phyloP scores from a whole-genome alignment of 805 yeast species.

The Starmerella geochares region DNA sequence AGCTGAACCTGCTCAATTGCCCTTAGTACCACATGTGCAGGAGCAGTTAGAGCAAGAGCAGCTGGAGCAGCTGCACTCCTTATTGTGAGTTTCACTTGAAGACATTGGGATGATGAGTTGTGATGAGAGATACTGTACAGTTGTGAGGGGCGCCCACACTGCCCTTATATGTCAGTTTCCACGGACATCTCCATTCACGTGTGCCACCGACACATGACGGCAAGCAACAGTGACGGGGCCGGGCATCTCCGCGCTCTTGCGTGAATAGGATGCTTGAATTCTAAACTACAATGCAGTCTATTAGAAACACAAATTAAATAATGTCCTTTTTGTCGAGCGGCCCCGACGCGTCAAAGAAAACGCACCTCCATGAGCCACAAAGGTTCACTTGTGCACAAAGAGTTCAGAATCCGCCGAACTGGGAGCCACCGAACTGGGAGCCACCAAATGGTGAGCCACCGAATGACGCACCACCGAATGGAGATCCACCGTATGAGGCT shows the following conservation, averaged over 20 bases:
- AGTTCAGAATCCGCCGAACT: slow-evolving; percentile 6
- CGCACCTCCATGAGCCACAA: background rate
- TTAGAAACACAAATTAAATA: background rate
- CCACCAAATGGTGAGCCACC: slow-evolving; percentile 11
- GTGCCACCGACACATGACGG: no score
- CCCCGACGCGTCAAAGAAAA: background rate
- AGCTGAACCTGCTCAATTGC: no score
- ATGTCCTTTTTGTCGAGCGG: background rate
- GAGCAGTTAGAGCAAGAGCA: background rate
- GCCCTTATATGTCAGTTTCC: no score
- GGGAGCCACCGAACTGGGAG: background rate
- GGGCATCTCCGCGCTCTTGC: background rate
- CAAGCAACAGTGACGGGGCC: no score
- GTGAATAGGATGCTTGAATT: background rate
- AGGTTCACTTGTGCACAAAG: background rate
- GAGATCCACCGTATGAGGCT: slow-evolving; percentile 19
- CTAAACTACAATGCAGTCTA: background rate
- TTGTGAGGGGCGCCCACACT: no score
- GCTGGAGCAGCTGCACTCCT: background rate
- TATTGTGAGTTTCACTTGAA: background rate
- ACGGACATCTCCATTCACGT: no score
- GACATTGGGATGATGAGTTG: no score
- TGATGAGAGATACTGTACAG: no score
- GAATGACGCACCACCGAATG: slow-evolving; percentile 12
- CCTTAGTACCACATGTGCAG: background rate